Percentiles rank a stretch among this genome's conserved stretches.
phyloP scores from a whole-genome alignment of 148 eudicot genomes.

The Fallopia convolvulus region DNA sequence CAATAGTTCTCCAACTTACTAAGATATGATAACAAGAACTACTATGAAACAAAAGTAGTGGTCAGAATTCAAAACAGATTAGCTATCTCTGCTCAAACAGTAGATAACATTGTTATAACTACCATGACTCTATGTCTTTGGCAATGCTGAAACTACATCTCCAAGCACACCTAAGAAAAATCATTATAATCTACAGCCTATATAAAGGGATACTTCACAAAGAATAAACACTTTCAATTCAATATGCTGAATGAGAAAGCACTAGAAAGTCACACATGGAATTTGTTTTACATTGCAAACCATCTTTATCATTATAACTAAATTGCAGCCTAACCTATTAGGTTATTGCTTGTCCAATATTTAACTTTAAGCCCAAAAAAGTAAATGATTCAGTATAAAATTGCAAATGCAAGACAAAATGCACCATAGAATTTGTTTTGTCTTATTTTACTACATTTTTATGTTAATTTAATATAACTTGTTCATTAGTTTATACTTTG shows the following conservation, averaged over 20 bases:
- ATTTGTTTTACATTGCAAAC: background rate
- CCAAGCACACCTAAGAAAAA: slow-evolving; percentile 87
- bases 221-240: slow-evolving; percentile 35
- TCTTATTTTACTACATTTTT: too few species aligned
- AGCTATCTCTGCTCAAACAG: background rate
- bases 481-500: too few species aligned
- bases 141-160: slow-evolving; percentile 96
- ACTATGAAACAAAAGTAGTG: background rate
- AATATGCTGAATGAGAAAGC: slow-evolving; percentile 1
- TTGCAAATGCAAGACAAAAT: background rate
- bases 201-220: background rate
- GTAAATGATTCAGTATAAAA: background rate
- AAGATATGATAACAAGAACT: background rate
- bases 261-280: background rate
- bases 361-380: background rate
- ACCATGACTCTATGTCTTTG: slow-evolving; percentile 65
- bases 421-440: too few species aligned
- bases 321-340: background rate
- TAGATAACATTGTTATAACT: background rate
- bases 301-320: background rate
- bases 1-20: background rate
- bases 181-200: slow-evolving; percentile 16
- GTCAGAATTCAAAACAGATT: background rate
- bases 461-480: too few species aligned
- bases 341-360: background rate